Evolutionary conservation across 805 yeast species (phyloP).

Genomic region (Nakazawaea wyomingensis): DNA sequence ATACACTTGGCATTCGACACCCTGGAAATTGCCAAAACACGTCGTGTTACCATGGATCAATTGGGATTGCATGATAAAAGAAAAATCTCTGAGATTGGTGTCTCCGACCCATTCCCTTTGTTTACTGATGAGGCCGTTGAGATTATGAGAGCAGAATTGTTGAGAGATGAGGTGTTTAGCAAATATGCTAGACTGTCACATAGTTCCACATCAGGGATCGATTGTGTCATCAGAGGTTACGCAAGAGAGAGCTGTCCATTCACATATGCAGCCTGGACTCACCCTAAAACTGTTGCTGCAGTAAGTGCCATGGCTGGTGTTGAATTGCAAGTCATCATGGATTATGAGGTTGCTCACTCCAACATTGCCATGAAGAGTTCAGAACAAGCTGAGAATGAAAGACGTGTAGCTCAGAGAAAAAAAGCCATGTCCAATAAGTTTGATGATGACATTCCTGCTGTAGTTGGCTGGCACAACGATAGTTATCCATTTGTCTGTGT

Average conservation of each 20-base stretch:
- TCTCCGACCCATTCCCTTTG: conserved; percentile 54
- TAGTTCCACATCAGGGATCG: conserved; percentile 44
- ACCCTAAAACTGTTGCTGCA: conserved; percentile 50
- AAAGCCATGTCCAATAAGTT: conserved; percentile 19
- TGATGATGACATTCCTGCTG: conserved; percentile 41
- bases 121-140: conserved; percentile 56
- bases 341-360: conserved; percentile 51
- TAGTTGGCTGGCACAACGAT: conserved; percentile 61
- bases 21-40: conserved; percentile 28
- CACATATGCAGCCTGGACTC: conserved; percentile 52
- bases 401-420: conserved; percentile 19
- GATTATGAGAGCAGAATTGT: conserved; percentile 52
- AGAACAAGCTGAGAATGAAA: conserved; percentile 29
- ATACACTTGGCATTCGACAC: conserved; percentile 33
- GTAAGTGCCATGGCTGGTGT: conserved; percentile 56
- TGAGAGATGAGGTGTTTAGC: conserved; percentile 39
- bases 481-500: conserved; percentile 64
- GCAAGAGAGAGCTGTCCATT: conserved; percentile 44
- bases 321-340: conserved; percentile 49
- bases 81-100: conserved; percentile 53
- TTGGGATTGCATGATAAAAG: conserved; percentile 38
- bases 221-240: conserved; percentile 46
- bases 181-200: conserved; percentile 38
- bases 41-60: conserved; percentile 43
- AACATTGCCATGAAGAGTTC: conserved; percentile 43